Evolutionary conservation across 2,329 filamentous ascomycete genomes (phyloP), one percentile per base, ranked within the genome.

Genomic region (Capronia americana): DNA sequence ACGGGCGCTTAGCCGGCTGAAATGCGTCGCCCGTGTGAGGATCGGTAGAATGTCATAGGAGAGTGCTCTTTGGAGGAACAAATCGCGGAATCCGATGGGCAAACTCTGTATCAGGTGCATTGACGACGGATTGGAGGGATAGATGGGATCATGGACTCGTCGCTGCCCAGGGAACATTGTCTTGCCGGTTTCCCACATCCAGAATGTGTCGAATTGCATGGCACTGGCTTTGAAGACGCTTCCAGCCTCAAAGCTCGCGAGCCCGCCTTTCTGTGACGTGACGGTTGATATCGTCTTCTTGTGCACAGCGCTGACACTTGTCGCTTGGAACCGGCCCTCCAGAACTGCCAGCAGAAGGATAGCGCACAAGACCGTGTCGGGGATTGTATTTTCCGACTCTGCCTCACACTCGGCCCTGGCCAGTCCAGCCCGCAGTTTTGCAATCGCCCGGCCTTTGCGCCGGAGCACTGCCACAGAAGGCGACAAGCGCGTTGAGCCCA

Each of bases 171-270:
- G 50, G 51, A 63, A 63, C 30, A 63, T 46, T 4, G 50, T 41
- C 51, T 28, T 24, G 50, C 60, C 60, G 3, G 32, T 34, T 24
- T 63, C 60, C 48, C 51, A 57, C 20, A 34, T 41, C 60, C 48
- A 63, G 28, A 63, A 26, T 14, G 60, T 63, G 30, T 63, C 60
- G n/a, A 57, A 55, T 32, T 63, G 60, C 60, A 63, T 24, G 17
- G 56, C n/a, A 41, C 28, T 23, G 11, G 23, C 51, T 32, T 57
- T 63, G 28, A 56, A 51, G 7, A 63, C 24, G 32, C 46, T n/a
- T 17, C 51, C 51, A 34, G 44, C 50, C 24, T 38, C 12, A 28
- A 63, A 55, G 34, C 14, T 56, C 11, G 20, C 17, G n/a, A 63
- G 34, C 10, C 60, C 60, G 17, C 60, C 60, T 55, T 48, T 24